phyloP scores from a whole-genome alignment of 2,329 filamentous ascomycete species.

The Diaporthe ilicicola region DNA sequence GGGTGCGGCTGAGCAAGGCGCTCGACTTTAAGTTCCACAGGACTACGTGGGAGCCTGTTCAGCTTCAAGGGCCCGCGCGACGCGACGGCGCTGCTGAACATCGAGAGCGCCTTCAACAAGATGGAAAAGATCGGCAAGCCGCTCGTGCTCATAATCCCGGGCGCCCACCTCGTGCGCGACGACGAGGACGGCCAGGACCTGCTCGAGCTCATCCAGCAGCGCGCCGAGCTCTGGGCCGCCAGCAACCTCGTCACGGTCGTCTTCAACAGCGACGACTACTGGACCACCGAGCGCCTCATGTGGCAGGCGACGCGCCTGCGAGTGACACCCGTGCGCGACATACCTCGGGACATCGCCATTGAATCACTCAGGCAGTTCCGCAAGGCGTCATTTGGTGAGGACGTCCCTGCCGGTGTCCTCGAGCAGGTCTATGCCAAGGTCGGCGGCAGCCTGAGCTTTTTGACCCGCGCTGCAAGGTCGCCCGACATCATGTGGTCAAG shows the following conservation, averaged over 20 bases:
- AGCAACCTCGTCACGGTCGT: conserved; percentile 89
- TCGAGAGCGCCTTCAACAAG: conserved; percentile 97
- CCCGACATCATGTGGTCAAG: conserved; percentile 78
- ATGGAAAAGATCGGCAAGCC: conserved; percentile 89
- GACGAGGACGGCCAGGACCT: conserved; percentile 91
- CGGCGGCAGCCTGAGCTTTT: conserved; percentile 86
- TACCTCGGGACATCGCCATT: conserved; percentile 81
- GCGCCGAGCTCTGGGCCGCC: conserved; percentile 96
- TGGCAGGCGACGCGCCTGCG: conserved; percentile 94
- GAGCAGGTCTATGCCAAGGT: conserved; percentile 86
- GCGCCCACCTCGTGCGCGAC: conserved; percentile 92
- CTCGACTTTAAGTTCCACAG: conserved; percentile 96
- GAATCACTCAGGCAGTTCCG: conserved; percentile 82
- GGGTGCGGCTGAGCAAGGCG: conserved; percentile 89
- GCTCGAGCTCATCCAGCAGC: conserved; percentile 94
- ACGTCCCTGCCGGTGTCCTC: conserved; percentile 62
- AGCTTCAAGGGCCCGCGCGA: conserved; percentile 89
- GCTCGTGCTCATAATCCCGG: conserved; percentile 92
- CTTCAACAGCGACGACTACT: conserved; percentile 97
- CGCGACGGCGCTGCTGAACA: conserved; percentile 90
- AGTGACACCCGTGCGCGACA: conserved; percentile 84
- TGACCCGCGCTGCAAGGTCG: conserved; percentile 90
- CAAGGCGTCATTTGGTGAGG: conserved; percentile 77
- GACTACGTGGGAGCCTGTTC: conserved; percentile 98
- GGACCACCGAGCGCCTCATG: conserved; percentile 96